Evolutionary conservation across 352 stramenopile species (phyloP).

Genomic region (Pythium volutum): DNA sequence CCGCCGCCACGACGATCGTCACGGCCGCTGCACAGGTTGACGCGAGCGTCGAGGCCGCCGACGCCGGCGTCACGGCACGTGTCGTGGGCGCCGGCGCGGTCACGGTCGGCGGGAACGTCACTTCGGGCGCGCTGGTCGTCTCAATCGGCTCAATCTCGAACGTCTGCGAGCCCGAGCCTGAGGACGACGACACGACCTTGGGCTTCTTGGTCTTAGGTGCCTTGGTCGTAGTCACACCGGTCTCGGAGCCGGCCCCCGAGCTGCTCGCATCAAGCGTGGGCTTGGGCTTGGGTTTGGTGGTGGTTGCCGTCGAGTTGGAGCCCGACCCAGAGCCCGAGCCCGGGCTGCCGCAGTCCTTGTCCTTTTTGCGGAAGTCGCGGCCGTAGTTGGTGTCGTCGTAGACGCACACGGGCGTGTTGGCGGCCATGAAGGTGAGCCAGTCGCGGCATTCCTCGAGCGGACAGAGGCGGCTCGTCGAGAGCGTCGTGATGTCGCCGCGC

Average conservation of each 20-base stretch:
- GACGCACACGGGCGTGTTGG: conserved; percentile 51
- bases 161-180: conserved; percentile 1
- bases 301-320: not conserved
- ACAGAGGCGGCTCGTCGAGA: conserved; percentile 54
- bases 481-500: conserved; percentile 44
- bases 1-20: not conserved
- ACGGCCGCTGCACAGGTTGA: conserved; percentile 5
- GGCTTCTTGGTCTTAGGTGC: conserved; percentile 9
- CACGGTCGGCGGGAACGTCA: conserved; percentile 20
- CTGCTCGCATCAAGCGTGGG: conserved; percentile 8
- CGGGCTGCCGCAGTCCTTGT: conserved; percentile 35
- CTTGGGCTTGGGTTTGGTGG: conserved; percentile 7
- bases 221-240: conserved; percentile 2
- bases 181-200: not conserved
- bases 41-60: not conserved
- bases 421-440: conserved; percentile 59
- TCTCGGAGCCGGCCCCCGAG: conserved; percentile 17
- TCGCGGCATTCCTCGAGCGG: conserved; percentile 41
- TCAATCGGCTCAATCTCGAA: conserved; percentile 17
- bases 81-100: conserved; percentile 7
- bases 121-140: not conserved
- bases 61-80: not conserved
- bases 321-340: not conserved
- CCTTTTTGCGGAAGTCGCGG: conserved; percentile 40
- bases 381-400: conserved; percentile 69